Base-by-base conservation (phyloP, 164 flowering plant genomes). In the Santalum album region DNA sequence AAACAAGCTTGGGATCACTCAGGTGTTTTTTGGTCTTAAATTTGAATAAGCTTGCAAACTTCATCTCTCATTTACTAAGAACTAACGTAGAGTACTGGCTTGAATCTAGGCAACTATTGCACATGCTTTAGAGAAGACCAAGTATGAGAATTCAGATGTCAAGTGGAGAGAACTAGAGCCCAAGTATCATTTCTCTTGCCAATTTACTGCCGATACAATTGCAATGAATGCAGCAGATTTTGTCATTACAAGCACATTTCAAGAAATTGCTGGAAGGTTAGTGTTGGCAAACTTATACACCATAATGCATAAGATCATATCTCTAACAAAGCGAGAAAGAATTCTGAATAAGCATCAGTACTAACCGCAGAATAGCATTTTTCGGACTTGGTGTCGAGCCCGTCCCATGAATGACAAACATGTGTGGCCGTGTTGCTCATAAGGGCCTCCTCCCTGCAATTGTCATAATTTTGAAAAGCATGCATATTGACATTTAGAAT, bases 211-310 rank as follows among this genome's bases (percentile, higher is more conserved):
- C 16, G 53, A 50, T 25, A 25, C 22, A 17, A 50, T 50, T 50
- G 34, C 53, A 18, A 50, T 50, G 53, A 50, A 50, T 19, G 36
- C 53, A 5, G 53, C 53, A 15, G 53, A 50, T 50, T 50, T 50
- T 22, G 26, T 50, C 22, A 50, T 50, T 23, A 50, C 53, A 12
- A 50, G 53, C 53, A 50, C 53, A 1, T 50, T 16, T 26, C 53
- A 50, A 50, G 53, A 50, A 25, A 50, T 50, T 25, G 53, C 53
- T 4, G 53, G 53, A 26, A 50, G 53, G 53, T 50, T 45, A 12
- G 49, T n/a, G n/a, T n/a, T n/a, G n/a, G n/a, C n/a, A n/a, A n/a
- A n/a, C n/a, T n/a, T n/a, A n/a, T n/a, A n/a, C n/a, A n/a, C n/a
- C n/a, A n/a, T n/a, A n/a, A n/a, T n/a, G n/a, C n/a, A n/a, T n/a